phyloP scores from a whole-genome alignment of 2,329 filamentous ascomycete species.

The Alternaria viburni region DNA sequence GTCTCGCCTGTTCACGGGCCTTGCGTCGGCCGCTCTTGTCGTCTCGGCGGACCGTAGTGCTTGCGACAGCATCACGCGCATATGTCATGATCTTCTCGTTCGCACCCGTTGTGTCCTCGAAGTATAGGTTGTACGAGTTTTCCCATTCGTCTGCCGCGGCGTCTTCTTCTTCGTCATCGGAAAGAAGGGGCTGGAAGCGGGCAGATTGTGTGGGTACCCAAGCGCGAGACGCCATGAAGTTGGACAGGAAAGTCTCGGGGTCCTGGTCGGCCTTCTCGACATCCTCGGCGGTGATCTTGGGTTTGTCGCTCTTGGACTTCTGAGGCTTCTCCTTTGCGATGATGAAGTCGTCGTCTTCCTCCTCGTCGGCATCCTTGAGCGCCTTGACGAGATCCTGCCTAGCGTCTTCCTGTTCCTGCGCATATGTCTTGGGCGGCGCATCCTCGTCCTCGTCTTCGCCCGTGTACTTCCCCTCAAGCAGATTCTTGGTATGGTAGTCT shows the following conservation, averaged over 20 bases:
- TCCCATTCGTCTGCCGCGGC: conserved; percentile 85
- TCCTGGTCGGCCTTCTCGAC: conserved; percentile 82
- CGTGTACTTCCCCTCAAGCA: conserved; percentile 74
- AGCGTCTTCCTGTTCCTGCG: conserved; percentile 84
- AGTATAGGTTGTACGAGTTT: conserved; percentile 92
- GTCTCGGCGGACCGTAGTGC: conserved; percentile 84
- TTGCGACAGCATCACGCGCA: conserved; percentile 81
- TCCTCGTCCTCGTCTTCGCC: conserved; percentile 63
- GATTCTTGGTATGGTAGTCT: conserved; percentile 91
- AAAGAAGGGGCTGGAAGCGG: conserved; percentile 83
- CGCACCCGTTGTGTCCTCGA: conserved; percentile 86
- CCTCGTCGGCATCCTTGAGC: conserved; percentile 70
- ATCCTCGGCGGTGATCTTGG: conserved; percentile 57
- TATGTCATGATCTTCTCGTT: conserved; percentile 90
- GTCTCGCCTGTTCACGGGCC: conserved; percentile 77
- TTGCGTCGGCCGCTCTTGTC: conserved; percentile 78
- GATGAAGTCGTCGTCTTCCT: conserved; percentile 75
- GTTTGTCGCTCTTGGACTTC: conserved; percentile 34
- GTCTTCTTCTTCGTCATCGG: conserved; percentile 82
- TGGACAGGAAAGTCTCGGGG: conserved; percentile 90
- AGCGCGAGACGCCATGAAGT: conserved; percentile 89
- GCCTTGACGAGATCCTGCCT: conserved; percentile 79
- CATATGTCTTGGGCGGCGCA: conserved; percentile 71
- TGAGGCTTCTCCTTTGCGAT: conserved; percentile 68
- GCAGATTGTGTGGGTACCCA: conserved; percentile 76